phyloP scores from a whole-genome alignment of 2,329 filamentous ascomycete species.

The Cladorrhinum sp. region DNA sequence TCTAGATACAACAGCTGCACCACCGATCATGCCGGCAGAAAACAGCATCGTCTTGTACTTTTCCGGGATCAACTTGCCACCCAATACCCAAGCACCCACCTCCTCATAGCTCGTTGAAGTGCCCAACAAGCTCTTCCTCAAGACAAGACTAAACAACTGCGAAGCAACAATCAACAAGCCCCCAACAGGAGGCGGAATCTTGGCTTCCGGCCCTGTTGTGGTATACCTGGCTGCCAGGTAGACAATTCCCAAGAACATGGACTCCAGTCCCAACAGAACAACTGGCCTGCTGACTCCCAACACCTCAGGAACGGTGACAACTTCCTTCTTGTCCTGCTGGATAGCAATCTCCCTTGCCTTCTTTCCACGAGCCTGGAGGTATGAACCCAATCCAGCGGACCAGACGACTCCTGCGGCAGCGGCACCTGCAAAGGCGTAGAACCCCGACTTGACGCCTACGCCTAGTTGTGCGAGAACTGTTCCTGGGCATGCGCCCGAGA shows the following conservation, averaged over 20 bases:
- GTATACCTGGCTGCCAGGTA: constrained; percentile 35
- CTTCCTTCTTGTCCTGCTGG: background rate
- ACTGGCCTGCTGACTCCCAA: constrained; percentile 39
- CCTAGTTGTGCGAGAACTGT: constrained; percentile 61
- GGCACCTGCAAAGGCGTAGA: constrained; percentile 53
- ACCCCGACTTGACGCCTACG: constrained; percentile 49
- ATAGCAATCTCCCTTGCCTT: background rate
- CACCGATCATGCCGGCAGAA: constrained; percentile 47
- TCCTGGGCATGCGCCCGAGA: constrained; percentile 64
- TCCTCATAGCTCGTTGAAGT: constrained; percentile 63
- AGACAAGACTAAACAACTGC: constrained; percentile 54
- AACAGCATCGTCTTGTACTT: constrained; percentile 48
- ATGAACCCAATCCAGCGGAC: constrained; percentile 42
- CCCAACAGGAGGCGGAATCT: constrained; percentile 49
- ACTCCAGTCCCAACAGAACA: constrained; percentile 43
- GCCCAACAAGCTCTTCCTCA: constrained; percentile 55
- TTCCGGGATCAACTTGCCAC: constrained; percentile 34
- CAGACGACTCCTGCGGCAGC: constrained; percentile 54
- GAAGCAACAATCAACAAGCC: constrained; percentile 58
- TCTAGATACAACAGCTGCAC: constrained; percentile 41
- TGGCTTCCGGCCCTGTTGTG: constrained; percentile 30
- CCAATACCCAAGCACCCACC: constrained; percentile 53
- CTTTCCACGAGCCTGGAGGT: constrained; percentile 29
- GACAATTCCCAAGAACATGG: constrained; percentile 41
- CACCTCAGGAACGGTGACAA: constrained; percentile 38